Percentiles rank a stretch among this genome's conserved stretches.
Conservation (phyloP, 768 basidiomycete genomes). For the Kwoniella newhampshirensis region DNA sequence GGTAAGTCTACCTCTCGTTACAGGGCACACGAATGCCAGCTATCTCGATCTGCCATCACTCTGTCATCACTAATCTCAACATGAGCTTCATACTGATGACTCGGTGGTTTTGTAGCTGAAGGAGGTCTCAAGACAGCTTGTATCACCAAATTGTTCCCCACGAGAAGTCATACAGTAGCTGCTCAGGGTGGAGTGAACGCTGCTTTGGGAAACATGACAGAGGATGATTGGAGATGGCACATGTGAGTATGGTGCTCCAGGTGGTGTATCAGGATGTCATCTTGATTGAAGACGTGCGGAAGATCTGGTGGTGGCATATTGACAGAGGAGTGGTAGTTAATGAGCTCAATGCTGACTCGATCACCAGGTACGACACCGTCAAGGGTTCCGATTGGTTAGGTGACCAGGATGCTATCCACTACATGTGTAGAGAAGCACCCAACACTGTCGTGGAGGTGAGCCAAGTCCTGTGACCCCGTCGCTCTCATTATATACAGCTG, state of each 20-base stretch:
- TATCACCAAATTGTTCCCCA: conserved; percentile 98
- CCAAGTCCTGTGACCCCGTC: not conserved
- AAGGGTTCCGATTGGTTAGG: conserved; percentile 99
- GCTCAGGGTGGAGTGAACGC: conserved; percentile 99
- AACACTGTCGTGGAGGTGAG: conserved; percentile 83
- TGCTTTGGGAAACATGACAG: conserved; percentile 80
- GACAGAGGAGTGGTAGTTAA: not conserved
- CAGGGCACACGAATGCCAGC: too few relatives aligned
- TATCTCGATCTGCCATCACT: not conserved
- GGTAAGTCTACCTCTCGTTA: conserved; percentile 23
- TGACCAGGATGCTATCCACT: conserved; percentile 99
- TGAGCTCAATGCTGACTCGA: not conserved
- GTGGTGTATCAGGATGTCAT: too few relatives aligned
- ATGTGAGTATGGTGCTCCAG: conserved; percentile 61
- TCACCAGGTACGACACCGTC: conserved; percentile 59
- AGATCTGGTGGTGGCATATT: not conserved
- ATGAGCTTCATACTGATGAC: not conserved
- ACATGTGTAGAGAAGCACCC: conserved; percentile 98
- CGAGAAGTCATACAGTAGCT: conserved; percentile 96
- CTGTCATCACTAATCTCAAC: not conserved
- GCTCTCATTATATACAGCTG: not conserved
- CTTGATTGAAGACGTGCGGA: not conserved
- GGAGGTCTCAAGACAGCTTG: conserved; percentile 98
- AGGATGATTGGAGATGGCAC: conserved; percentile 99
- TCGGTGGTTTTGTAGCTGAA: conserved; percentile 61